Conservation (phyloP, 345 rosid species). For the Citrus glauca region DNA sequence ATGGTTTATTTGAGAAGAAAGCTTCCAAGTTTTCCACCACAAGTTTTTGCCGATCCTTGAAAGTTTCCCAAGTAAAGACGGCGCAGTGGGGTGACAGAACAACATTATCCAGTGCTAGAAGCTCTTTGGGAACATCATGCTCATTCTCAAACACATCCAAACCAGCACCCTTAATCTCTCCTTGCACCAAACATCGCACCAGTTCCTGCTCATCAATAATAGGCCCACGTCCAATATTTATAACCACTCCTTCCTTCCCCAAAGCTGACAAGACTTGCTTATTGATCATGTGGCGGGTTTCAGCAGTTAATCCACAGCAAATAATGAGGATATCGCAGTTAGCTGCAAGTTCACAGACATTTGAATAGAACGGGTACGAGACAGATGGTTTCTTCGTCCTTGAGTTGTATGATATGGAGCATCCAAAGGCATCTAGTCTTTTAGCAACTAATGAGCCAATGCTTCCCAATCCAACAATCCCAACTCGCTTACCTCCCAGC, state of each 20-base stretch:
- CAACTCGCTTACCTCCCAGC: conserved; percentile 43
- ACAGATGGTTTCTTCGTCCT: conserved; percentile 28
- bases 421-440: conserved; percentile 42
- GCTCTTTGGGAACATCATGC: conserved; percentile 41
- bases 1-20: conserved; percentile 40
- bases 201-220: conserved; percentile 49
- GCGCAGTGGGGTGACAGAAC: conserved; percentile 45
- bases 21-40: conserved; percentile 51
- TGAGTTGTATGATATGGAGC: conserved; percentile 38
- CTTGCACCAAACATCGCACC: conserved; percentile 35
- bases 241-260: conserved; percentile 42
- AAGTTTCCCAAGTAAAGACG: conserved; percentile 37
- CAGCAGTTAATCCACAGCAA: conserved; percentile 34
- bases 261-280: conserved; percentile 35
- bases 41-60: conserved; percentile 23
- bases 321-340: conserved; percentile 35
- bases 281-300: conserved; percentile 42
- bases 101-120: conserved; percentile 38
- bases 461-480: conserved; percentile 50
- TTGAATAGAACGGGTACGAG: conserved; percentile 28
- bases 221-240: conserved; percentile 45
- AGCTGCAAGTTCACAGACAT: conserved; percentile 34
- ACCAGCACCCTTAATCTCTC: conserved; percentile 55
- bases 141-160: conserved; percentile 63
- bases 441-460: conserved; percentile 38